Base-by-base conservation (phyloP, 2,329 filamentous ascomycete genomes). In the Diaporthe citrichinensis region DNA sequence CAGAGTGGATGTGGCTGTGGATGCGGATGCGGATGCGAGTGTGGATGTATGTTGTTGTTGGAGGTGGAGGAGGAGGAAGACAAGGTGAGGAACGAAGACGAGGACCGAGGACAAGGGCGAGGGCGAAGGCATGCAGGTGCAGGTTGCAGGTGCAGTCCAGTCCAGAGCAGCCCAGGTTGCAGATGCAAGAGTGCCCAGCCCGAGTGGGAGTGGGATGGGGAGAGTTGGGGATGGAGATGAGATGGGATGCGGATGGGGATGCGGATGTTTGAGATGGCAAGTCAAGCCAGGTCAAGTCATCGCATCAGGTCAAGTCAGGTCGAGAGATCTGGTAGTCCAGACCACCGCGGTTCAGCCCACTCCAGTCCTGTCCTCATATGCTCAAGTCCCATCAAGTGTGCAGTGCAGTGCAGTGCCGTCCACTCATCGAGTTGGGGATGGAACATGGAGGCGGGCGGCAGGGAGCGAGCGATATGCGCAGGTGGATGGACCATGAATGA, bases 131-230 rank as follows among this genome's bases (percentile, higher is more conserved):
- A 53, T 41, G 49, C 65, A 69, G 61, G 41, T 46, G 34, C 57
- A 67, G 41, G 41, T 8, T 25, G 61, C 61, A 44, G 59, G 8
- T 34, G 61, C 39, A 34, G 41, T 44, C 25, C 55, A 23, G 55
- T 34, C 36, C 25, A 34, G 61, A 23, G 14, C 28, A 34, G 28
- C 31, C 59, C 61, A 65, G 62, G 62, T 67, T n/a, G 62, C 65
- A 69, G 65, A 55, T 55, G 65, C 65, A 69, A 69, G 65, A 69
- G 25, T 69, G 65, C 65, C 65, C 65, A 69, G 65, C 46, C 65
- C 46, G 49, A 31, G 34, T 55, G 34, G 34, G 44, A 25, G 57
- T 34, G 53, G 28, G 28, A 34, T 31, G 28, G 53, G 28, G 25
- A 20, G 25, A 49, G 25, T 46, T 34, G 61, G 58, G 61, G 62